A percentile compares a stretch with the other conserved stretches of the same genome.
These are phyloP conservation scores for Aspergillus olivimuriae DNA, from an alignment of 495 filamentous ascomycete genomes.

Conservation along the genomic window DNA sequence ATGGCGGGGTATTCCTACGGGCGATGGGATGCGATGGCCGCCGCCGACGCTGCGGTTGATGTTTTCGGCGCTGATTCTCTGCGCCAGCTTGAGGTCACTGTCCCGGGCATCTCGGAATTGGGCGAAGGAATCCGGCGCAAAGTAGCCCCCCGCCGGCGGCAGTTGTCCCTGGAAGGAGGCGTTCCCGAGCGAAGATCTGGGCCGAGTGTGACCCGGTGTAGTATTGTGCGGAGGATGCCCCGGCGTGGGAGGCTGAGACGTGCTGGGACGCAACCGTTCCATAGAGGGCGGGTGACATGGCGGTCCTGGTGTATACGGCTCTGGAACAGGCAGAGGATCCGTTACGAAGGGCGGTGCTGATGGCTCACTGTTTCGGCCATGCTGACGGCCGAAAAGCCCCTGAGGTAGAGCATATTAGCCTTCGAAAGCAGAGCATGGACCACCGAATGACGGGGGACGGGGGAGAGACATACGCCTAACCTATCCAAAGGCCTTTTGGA, in stretches of 20 bases:
- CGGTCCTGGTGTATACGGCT: background rate
- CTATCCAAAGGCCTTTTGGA: slow-evolving; percentile 14
- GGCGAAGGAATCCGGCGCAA: slow-evolving; percentile 20
- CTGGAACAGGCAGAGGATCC: background rate
- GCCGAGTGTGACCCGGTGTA: background rate
- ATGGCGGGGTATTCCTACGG: background rate
- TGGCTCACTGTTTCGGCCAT: background rate
- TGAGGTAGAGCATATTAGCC: background rate
- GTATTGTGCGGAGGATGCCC: background rate
- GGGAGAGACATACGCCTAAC: slow-evolving; percentile 12
- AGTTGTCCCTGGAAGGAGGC: slow-evolving; percentile 7
- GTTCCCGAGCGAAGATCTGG: slow-evolving; percentile 1
- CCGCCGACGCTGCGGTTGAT: background rate
- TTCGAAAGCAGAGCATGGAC: background rate
- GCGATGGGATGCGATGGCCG: background rate
- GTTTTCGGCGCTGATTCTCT: background rate
- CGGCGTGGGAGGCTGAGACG: slow-evolving; percentile 4
- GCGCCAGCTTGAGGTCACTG: background rate
- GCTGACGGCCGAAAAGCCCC: background rate
- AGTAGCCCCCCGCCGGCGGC: slow-evolving; percentile 23
- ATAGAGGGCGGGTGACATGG: background rate
- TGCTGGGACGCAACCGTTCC: background rate
- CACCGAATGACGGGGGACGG: background rate
- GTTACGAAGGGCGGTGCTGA: background rate
- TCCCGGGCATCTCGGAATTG: background rate